Evolutionary conservation across 148 eudicot genomes (phyloP).

Genomic region (Dianthus caryophyllus): DNA sequence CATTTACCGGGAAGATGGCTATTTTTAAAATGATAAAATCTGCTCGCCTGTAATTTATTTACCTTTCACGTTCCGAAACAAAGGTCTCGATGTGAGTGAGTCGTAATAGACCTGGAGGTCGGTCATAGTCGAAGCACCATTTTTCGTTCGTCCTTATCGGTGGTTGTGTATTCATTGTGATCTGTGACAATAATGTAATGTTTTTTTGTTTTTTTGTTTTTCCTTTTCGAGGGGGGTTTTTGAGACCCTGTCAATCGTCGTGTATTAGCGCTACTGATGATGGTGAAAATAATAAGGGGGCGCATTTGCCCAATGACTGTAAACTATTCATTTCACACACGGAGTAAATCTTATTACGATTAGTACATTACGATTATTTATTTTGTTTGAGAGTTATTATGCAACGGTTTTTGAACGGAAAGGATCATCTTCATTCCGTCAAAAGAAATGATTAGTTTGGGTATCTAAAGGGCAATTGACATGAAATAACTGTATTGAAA

Average conservation of each 20-base stretch:
- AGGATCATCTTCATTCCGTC: too few species aligned
- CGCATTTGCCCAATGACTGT: conserved; percentile 7
- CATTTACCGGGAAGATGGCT: neutral
- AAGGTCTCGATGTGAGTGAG: conserved; percentile 9
- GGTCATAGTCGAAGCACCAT: neutral
- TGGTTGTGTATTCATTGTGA: conserved; percentile 4
- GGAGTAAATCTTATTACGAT: neutral
- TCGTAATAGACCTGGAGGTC: neutral
- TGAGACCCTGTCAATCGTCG: conserved; percentile 11
- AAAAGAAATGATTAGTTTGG: too few species aligned
- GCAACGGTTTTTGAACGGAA: too few species aligned
- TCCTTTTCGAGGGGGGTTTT: too few species aligned
- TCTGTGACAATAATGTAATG: neutral
- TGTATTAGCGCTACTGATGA: neutral
- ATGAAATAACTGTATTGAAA: too few species aligned
- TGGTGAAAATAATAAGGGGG: conserved; percentile 11
- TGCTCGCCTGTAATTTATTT: neutral
- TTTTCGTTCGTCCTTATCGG: neutral
- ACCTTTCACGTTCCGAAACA: conserved; percentile 12
- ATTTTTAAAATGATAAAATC: neutral
- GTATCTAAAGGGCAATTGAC: too few species aligned
- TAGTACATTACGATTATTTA: too few species aligned
- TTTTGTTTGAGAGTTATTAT: too few species aligned
- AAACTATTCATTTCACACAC: conserved; percentile 7
- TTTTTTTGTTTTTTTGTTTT: neutral